phyloP scores from a whole-genome alignment of 768 basidiomycete genomes.

The Psilocybe azurescens region DNA sequence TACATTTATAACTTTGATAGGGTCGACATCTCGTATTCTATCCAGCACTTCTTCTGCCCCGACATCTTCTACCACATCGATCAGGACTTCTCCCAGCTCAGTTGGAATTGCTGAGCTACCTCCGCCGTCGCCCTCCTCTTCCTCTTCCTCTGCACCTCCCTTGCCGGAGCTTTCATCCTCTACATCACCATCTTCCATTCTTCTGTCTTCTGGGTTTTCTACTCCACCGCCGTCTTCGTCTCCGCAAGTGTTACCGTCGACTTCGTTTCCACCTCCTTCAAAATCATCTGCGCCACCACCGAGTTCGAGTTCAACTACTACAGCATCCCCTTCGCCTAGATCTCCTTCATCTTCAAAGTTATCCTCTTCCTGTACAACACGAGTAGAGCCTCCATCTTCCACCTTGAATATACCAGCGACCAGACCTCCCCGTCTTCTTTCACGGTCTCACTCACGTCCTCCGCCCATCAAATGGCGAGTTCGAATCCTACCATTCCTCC shows the following conservation, averaged over 20 bases:
- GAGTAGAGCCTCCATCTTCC: not conserved
- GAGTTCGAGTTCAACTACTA: no score
- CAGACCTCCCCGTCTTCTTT: slow-evolving; percentile 20
- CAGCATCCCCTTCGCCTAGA: slow-evolving; percentile 21
- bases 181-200: slow-evolving; percentile 12
- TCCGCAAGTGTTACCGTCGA: slow-evolving; percentile 1
- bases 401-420: not conserved
- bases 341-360: slow-evolving; percentile 19
- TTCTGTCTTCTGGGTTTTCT: slow-evolving; percentile 10
- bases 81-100: not conserved
- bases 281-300: slow-evolving; percentile 4
- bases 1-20: slow-evolving; percentile 19
- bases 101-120: not conserved
- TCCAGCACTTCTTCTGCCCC: slow-evolving; percentile 7
- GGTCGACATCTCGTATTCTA: slow-evolving; percentile 20
- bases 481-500: not conserved
- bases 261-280: slow-evolving; percentile 20
- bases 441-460: slow-evolving; percentile 11
- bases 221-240: slow-evolving; percentile 12
- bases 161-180: not conserved
- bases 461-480: not conserved
- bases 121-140: not conserved
- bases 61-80: not conserved
- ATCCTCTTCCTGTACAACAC: slow-evolving; percentile 15
- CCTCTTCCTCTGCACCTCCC: not conserved